Evolutionary conservation across 495 filamentous ascomycete genomes (phyloP), one percentile per base, ranked within the genome.

Genomic region (Penicillium pulvis): DNA sequence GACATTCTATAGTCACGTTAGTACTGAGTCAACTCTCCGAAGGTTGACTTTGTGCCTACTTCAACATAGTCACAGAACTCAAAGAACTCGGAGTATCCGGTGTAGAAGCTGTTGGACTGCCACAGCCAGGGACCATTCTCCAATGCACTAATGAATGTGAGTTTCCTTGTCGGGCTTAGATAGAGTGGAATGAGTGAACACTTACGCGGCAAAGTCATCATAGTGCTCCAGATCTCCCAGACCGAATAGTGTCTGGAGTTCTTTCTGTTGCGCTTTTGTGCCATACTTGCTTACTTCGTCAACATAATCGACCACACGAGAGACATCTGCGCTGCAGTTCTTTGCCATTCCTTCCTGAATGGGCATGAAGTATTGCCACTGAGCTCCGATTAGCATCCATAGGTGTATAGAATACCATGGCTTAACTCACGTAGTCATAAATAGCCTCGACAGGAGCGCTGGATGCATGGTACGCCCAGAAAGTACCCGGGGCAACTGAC

Each of bases 381-480:
- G 17, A 1, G 28, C 20, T 11, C 12, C 1, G 5, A 24, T 57
- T 51, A 57, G 55, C 36, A 36, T 24, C 6, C n/a, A 20, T 17
- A 6, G 43, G 11, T n/a, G 4, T 24, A 17, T 10, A 24, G 28
- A 6, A 7, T 24, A 6, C 31, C 23, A 45, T 43, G 0, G 43
- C 53, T 17, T 1, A 17, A 8, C 68, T 51, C 31, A 74, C 71
- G 59, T 83, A 89, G 58, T 88, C 76, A 6, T 78, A 77, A 26
- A 89, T 79, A 4, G 85, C 79, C 63, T 90, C 76, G 1, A 90
- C 86, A 5, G 83, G 82, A 2, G 82, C 86, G 61, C 81, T 85
- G 28, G 83, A 84, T 24, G 83, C 79, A 60, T 86, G 82, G 59
- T 87, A 87, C 2, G 85, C 86, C 85, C 85, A 89, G 69, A 87